Evolutionary conservation across 2,329 filamentous ascomycete species (phyloP), one percentile per base, ranked within the genome.

Genomic region (Ceratocystis destructans): DNA sequence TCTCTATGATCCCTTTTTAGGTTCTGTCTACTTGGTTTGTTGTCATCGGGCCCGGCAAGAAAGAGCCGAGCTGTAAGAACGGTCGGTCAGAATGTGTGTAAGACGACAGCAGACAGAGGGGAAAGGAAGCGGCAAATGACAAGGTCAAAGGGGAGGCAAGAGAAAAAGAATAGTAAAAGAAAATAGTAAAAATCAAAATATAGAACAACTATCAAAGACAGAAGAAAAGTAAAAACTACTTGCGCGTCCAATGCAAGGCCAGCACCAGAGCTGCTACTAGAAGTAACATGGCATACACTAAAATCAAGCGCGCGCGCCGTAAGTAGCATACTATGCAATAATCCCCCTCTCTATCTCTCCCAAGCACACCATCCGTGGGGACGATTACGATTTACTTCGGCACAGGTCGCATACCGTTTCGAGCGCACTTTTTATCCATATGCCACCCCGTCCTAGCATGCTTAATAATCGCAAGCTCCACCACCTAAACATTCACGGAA

Each of bases 331-430:
- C 25, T 5, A 37, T 25, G 8, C 1, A 20, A 7, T 25, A 10
- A 3, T 25, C 7, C 50, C 20, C 25, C 20, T 28, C 50, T 15
- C 50, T 22, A 20, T 15, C 53, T 15, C 12, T 22, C 10, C 20
- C 15, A 59, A 65, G 63, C 63, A 65, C 63, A 65, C 41, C 63
- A 65, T 65, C 50, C 20, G 50, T 41, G 33, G 33, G 50, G 22
- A 41, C 50, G n/a, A 65, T 65, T 31, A 59, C 63, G 63, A 55
- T 17, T 57, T 31, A 15, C 25, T 15, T 57, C 53, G 53, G 53
- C 53, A 57, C 33, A 57, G 50, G 37, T 45, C 61, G 22, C 61
- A 22, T 46, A 15, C 61, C 44, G 61, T 63, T 33, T 63, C 45
- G 61, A 63, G 53, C 53, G 53, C 22, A n/a, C n/a, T 12, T 53